Evolutionary conservation across 2,329 filamentous ascomycete genomes (phyloP), one percentile per base, ranked within the genome.

Genomic region (Hortaea sp.): DNA sequence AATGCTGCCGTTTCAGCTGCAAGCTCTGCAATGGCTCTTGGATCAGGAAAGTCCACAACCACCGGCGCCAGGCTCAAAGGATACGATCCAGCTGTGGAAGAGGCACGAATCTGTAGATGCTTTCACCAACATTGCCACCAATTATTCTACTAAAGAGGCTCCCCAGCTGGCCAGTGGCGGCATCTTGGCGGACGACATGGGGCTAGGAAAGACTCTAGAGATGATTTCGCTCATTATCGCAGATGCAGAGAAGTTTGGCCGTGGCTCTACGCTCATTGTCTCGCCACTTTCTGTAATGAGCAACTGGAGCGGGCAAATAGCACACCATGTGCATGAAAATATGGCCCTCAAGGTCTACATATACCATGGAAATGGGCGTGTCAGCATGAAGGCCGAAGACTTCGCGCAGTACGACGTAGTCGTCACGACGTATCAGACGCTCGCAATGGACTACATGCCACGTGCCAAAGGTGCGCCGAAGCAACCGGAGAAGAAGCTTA

Each of bases 131-230:
- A 73, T 86, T 53, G 85, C 82, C 49, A 90, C 81, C 0, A 81
- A 81, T 44, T 89, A 81, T 60, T 75, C 79, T 1, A 53, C 65
- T 7, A 79, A 75, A 6, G 64, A 62, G 0, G 65, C 74, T 1
- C 87, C 87, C 0, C 64, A 69, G 1, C 72, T 94, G 20, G 79
- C 85, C 5, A 85, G 80, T 42, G 88, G 88, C 12, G 88, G 88
- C 30, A 88, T 95, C 42, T 73, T 95, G 6, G 87, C 88, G 1
- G 88, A 95, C 62, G 88, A 95, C 57, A 95, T 95, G 89, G 88
- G 88, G 3, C 68, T 95, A 5, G 88, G 88, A 27, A 94, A 94
- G 69, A 95, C 88, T 0, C 73, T 95, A 6, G 85, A 94, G 61
- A 76, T 88, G 41, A 90, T 95, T 55, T 85, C 85, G 44, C 68